These are phyloP conservation scores for Monosporascus ibericus DNA, from an alignment of 2,329 filamentous ascomycete genomes.

Conservation along the genomic window DNA sequence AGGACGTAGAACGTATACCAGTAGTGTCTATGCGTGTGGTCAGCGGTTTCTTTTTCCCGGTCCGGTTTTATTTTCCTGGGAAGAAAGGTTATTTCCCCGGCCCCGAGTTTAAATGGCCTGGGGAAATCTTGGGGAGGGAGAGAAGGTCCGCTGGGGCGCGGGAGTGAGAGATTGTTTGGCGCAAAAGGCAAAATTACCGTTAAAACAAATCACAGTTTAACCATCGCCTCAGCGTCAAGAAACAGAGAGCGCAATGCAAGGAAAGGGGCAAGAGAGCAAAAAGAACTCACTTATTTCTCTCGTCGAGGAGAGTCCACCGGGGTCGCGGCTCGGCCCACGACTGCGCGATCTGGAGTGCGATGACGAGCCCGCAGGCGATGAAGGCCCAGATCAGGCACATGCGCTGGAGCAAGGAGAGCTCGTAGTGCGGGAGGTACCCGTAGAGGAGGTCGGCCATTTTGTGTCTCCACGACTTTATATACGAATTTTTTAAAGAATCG, in stretches of 20 bases:
- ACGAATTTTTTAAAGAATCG: no score
- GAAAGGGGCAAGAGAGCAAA: not conserved
- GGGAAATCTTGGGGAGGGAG: no score
- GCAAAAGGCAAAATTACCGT: not conserved
- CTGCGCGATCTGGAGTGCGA: conserved; percentile 11
- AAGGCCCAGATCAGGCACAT: conserved; percentile 15
- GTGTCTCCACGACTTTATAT: no score
- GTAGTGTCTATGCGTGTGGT: conserved; percentile 3
- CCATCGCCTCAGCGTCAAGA: not conserved
- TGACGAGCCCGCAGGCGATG: conserved; percentile 10
- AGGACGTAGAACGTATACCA: conserved; percentile 17
- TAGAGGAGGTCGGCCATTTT: not conserved
- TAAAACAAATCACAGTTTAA: not conserved
- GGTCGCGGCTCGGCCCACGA: conserved; percentile 9
- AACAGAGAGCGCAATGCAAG: not conserved
- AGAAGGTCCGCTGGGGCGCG: no score
- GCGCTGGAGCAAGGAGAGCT: conserved; percentile 13
- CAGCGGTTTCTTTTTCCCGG: no score
- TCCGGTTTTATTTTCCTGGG: not conserved
- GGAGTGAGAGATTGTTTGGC: no score
- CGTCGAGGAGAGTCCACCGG: conserved; percentile 8
- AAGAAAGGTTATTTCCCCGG: no score
- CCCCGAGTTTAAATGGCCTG: no score
- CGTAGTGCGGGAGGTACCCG: conserved; percentile 7
- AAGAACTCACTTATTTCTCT: conserved; percentile 8